A percentile compares a stretch with the other conserved stretches of the same genome.
Conservation (phyloP, 2,329 filamentous ascomycete genomes). For the Myriosclerotinia duriaeana region DNA sequence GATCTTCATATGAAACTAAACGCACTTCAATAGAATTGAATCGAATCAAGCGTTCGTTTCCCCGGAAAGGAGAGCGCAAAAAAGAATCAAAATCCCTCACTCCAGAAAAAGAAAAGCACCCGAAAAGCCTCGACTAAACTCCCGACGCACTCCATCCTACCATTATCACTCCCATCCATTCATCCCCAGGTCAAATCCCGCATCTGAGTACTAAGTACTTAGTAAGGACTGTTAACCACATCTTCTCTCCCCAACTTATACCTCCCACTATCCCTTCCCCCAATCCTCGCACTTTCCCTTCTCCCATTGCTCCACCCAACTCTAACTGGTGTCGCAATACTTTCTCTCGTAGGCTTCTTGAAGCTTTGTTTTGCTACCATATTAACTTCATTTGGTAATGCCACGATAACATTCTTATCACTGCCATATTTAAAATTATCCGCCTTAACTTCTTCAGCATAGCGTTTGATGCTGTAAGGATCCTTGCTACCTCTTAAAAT, state of each 20-base stretch:
- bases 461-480: slow-evolving; percentile 95
- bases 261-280: slow-evolving; percentile 55
- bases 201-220: neutral
- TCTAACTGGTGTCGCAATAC: slow-evolving; percentile 63
- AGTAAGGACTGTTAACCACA: slow-evolving; percentile 73
- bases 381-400: slow-evolving; percentile 93
- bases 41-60: no score
- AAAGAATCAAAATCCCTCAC: neutral
- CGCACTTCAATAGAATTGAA: no score
- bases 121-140: slow-evolving; percentile 5
- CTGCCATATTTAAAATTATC: slow-evolving; percentile 98
- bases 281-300: slow-evolving; percentile 51
- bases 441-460: slow-evolving; percentile 91
- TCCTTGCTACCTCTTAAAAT: slow-evolving; percentile 77
- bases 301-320: slow-evolving; percentile 49
- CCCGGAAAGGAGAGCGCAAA: neutral
- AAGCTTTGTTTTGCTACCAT: slow-evolving; percentile 89
- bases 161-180: neutral
- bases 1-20: neutral
- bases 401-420: slow-evolving; percentile 97
- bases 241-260: slow-evolving; percentile 79
- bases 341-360: slow-evolving; percentile 87
- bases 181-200: neutral
- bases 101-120: neutral
- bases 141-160: neutral